phyloP scores from a whole-genome alignment of 2,329 filamentous ascomycete genomes.

The Magnaporthales sp. region DNA sequence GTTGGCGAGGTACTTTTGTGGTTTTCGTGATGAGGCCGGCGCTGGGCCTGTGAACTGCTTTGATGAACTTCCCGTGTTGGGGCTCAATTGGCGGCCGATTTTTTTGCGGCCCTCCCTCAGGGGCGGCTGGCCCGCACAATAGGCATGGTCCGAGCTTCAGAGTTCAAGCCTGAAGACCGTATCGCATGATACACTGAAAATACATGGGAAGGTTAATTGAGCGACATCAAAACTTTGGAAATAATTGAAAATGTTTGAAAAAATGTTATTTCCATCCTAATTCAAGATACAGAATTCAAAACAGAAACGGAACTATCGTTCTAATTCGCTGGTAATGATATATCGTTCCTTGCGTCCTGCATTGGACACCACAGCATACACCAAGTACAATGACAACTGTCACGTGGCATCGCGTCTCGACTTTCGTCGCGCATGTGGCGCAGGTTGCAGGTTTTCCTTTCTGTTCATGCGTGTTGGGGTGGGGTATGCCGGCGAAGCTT shows the following conservation, averaged over 20 bases:
- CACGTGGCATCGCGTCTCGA: not conserved
- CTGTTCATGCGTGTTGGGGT: not conserved
- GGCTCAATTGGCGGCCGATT: not conserved
- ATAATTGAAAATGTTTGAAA: not conserved
- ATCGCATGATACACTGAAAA: not conserved
- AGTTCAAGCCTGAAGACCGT: not conserved
- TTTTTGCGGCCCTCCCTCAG: not conserved
- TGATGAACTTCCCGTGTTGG: not conserved
- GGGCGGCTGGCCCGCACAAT: not conserved
- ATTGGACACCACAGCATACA: not conserved
- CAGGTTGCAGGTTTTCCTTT: not conserved
- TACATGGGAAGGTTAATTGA: not conserved
- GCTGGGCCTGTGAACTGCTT: not conserved
- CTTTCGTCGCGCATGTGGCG: not conserved
- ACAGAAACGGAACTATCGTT: too few species aligned
- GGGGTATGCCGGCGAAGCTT: not conserved
- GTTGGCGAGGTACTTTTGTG: not conserved
- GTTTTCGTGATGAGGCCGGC: not conserved
- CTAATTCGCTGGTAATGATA: too few species aligned
- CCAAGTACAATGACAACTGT: not conserved
- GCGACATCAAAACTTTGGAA: not conserved
- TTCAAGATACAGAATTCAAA: too few species aligned
- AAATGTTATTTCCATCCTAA: not conserved
- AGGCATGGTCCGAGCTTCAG: not conserved
- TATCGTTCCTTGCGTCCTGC: not conserved